Evolutionary conservation across 2,329 filamentous ascomycete species (phyloP).

Genomic region (Didymella lethalis): DNA sequence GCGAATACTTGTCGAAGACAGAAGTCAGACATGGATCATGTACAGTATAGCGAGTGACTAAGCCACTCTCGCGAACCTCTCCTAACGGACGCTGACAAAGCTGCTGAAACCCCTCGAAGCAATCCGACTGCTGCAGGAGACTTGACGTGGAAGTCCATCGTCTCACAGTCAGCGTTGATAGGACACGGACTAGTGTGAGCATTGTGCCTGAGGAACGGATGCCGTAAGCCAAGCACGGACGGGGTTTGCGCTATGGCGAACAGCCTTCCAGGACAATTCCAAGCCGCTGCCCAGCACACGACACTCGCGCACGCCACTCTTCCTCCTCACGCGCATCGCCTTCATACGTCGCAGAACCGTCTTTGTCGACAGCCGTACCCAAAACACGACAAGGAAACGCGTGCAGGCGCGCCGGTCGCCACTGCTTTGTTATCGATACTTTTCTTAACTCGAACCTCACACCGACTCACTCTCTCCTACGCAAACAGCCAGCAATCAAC

Average conservation of each 20-base stretch:
- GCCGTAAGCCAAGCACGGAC: constrained; percentile 14
- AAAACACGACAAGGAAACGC: constrained; percentile 22
- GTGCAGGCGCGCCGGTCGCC: constrained; percentile 35
- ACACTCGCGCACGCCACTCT: constrained; percentile 11
- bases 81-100: constrained; percentile 1
- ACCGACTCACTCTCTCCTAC: constrained; percentile 18
- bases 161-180: not conserved
- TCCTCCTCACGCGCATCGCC: constrained; percentile 21
- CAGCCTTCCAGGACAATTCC: constrained; percentile 15
- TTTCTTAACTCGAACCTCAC: constrained; percentile 26
- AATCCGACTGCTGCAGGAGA: not conserved
- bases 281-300: constrained; percentile 23
- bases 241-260: constrained; percentile 13
- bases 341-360: constrained; percentile 22
- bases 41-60: constrained; percentile 1
- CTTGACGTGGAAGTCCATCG: not conserved
- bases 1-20: not conserved
- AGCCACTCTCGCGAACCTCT: not conserved
- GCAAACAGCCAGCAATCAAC: constrained; percentile 51
- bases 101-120: constrained; percentile 4
- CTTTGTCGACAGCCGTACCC: constrained; percentile 21
- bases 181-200: not conserved
- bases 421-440: constrained; percentile 32
- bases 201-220: constrained; percentile 6
- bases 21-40: not conserved